These are phyloP conservation scores for Pseudocercospora vitis DNA, from an alignment of 2,329 filamentous ascomycete genomes.

Conservation along the genomic window DNA sequence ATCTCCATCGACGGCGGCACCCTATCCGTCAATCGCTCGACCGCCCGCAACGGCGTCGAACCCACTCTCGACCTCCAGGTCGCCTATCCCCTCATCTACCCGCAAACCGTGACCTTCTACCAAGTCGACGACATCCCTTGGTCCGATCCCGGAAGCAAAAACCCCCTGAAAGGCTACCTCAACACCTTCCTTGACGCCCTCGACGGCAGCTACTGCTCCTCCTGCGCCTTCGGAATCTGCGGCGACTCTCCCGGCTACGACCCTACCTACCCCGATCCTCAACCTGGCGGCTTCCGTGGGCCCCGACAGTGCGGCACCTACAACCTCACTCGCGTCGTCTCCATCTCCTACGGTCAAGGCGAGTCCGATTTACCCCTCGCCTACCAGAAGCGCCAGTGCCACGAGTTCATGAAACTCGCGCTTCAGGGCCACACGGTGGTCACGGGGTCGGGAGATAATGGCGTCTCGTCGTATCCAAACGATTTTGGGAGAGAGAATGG, in stretches of 20 bases:
- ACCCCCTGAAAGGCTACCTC: conserved; percentile 27
- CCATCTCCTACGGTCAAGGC: conserved; percentile 56
- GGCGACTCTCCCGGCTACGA: conserved; percentile 20
- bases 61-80: conserved; percentile 58
- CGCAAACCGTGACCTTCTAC: conserved; percentile 52
- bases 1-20: conserved; percentile 26
- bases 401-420: conserved; percentile 48
- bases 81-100: conserved; percentile 53
- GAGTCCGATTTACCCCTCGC: conserved; percentile 52
- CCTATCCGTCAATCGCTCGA: conserved; percentile 23
- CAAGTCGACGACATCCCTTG: conserved; percentile 42
- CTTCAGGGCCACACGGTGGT: conserved; percentile 47
- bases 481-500: conserved; percentile 37
- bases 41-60: conserved; percentile 48
- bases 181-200: conserved; percentile 48
- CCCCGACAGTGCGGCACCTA: conserved; percentile 47
- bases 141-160: not conserved
- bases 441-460: conserved; percentile 33
- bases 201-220: conserved; percentile 45
- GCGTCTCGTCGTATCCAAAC: conserved; percentile 31
- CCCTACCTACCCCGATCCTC: conserved; percentile 48
- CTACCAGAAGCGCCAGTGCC: conserved; percentile 51
- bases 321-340: conserved; percentile 55
- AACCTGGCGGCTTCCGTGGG: conserved; percentile 52
- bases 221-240: conserved; percentile 21